Conservation (phyloP, 2,329 filamentous ascomycete species). For the Aureobasidium uvarum region DNA sequence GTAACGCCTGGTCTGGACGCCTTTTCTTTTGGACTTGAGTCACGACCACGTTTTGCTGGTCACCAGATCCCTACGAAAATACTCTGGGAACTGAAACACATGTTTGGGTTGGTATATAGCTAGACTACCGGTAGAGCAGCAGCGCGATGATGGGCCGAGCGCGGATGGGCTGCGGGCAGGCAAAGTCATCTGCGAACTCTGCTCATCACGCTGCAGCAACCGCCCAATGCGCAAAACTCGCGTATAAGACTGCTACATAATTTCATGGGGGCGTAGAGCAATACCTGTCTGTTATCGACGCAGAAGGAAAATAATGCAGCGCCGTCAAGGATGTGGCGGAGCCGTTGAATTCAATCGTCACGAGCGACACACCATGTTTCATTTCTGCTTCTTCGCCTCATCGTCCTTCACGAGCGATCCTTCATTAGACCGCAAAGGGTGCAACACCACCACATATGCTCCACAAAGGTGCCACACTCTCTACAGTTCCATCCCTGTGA, state of each 20-base stretch:
- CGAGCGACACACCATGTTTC: slow-evolving; percentile 5
- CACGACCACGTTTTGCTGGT: not conserved
- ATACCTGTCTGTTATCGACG: not conserved
- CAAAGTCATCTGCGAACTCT: slow-evolving; percentile 1
- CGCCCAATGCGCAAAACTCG: not conserved
- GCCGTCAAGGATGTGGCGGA: not conserved
- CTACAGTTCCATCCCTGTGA: slow-evolving; percentile 58
- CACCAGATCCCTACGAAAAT: not conserved
- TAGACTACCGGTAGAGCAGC: not conserved
- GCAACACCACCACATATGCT: slow-evolving; percentile 64
- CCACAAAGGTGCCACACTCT: slow-evolving; percentile 61
- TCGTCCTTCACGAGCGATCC: slow-evolving; percentile 43
- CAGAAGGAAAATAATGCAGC: not conserved
- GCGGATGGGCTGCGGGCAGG: not conserved
- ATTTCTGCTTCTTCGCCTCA: slow-evolving; percentile 10
- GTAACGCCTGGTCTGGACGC: slow-evolving; percentile 10
- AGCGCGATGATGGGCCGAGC: not conserved
- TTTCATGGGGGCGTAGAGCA: not conserved
- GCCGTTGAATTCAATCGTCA: slow-evolving; percentile 10
- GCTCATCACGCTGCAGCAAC: not conserved
- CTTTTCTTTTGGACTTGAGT: slow-evolving; percentile 4
- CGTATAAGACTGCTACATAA: not conserved
- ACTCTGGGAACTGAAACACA: slow-evolving; percentile 11
- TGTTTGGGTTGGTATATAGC: slow-evolving; percentile 3
- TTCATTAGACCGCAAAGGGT: slow-evolving; percentile 61